Evolutionary conservation across 2,329 filamentous ascomycete genomes (phyloP).

Genomic region (Aspergillus ochraceus): DNA sequence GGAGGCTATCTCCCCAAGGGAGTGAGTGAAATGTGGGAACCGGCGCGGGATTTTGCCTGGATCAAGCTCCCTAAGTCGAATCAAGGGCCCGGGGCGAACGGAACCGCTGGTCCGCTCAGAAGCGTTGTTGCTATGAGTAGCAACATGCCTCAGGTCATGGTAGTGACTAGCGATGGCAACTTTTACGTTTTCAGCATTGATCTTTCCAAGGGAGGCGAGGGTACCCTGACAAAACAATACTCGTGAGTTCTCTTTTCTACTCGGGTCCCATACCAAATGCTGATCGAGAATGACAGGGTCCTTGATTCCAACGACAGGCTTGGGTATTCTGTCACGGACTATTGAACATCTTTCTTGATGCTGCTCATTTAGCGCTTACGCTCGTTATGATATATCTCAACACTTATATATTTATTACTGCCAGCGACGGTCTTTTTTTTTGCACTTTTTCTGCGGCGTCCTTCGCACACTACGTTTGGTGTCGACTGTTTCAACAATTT

Average conservation of each 20-base stretch:
- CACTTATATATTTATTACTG: not conserved
- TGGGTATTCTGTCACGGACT: slow-evolving; percentile 36
- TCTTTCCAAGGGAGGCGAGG: slow-evolving; percentile 90
- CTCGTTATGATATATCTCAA: slow-evolving; percentile 3
- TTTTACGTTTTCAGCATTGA: slow-evolving; percentile 97
- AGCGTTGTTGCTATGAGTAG: slow-evolving; percentile 98
- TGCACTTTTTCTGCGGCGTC: not conserved
- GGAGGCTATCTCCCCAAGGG: slow-evolving; percentile 90
- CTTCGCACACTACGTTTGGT: not conserved
- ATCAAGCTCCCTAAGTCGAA: slow-evolving; percentile 78
- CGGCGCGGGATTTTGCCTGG: slow-evolving; percentile 90
- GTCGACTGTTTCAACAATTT: not conserved
- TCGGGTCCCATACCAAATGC: not conserved
- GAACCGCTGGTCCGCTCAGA: slow-evolving; percentile 60
- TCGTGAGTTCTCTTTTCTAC: slow-evolving; percentile 64
- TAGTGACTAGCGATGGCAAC: slow-evolving; percentile 91
- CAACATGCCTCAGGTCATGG: slow-evolving; percentile 94
- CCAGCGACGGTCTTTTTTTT: not conserved
- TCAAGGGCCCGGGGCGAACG: slow-evolving; percentile 36
- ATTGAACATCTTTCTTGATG: slow-evolving; percentile 21
- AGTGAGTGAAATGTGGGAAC: slow-evolving; percentile 98
- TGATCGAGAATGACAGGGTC: slow-evolving; percentile 32
- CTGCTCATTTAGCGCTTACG: slow-evolving; percentile 6
- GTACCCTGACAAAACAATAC: slow-evolving; percentile 85
- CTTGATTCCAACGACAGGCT: slow-evolving; percentile 47